Base-by-base conservation (phyloP, 805 yeast species). In the Spencermartinsiella europaea region DNA sequence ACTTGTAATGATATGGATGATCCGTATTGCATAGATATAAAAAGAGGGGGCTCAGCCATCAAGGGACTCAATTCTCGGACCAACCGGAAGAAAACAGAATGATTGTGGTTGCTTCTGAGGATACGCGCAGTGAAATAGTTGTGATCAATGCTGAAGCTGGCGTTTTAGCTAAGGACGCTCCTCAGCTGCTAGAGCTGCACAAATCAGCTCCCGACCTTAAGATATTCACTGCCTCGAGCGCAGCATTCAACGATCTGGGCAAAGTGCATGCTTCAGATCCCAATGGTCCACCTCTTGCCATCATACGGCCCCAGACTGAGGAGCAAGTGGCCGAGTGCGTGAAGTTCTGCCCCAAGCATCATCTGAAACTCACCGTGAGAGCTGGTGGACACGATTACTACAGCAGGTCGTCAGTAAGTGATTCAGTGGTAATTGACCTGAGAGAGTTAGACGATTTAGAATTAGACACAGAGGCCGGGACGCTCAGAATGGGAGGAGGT, bases 341-440 rank as follows among this genome's bases (percentile, higher is more conserved):
- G 19, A 8, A 5, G 14, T 34, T 8, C 20, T n/a, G 37, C 15
- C 15, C 20, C 20, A 17, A n/a, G 15, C 7, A 34, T 8, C 7
- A 34, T 8, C 16, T 34, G 8, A 8, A n/a, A 7, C 16, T 34
- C 37, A 17, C 37, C 16, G 15, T 34, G 7, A 8, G 37, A 34
- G 5, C 20, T n/a, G 37, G 37, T n/a, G 37, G 37, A 8, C 37
- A 34, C 37, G 37, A 34, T 34, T 34, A 34, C 37, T 17, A 7
- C 20, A 17, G 37, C 37, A 34, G 15, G 20, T 34, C 37, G 5
- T 34, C 37, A 16, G 19, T 17, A 7, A n/a, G 20, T 7, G 37
- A n/a, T 7, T 5, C 16, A 5, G 19, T 34, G 37, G 37, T 34
- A 5, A 34, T 34, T 17, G 37, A 34, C n/a, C 7, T 34, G 37